A percentile compares a stretch with the other conserved stretches of the same genome.
Conservation (phyloP, 306 rosid species). For the Prunus armeniaca region DNA sequence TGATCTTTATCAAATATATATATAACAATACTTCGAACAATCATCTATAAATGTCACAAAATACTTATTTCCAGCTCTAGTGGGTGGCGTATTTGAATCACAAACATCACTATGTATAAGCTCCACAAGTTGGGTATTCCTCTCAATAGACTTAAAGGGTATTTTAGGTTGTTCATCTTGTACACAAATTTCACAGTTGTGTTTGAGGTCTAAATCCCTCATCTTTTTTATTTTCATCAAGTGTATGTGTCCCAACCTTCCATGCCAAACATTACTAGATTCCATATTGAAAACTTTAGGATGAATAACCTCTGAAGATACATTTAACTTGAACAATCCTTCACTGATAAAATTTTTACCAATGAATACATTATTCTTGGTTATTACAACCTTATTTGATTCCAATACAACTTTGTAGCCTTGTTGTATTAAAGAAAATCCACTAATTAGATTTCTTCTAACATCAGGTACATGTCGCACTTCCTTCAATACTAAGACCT, state of each 20-base stretch:
- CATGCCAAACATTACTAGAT: not conserved
- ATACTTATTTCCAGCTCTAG: not conserved
- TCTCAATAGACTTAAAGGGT: not conserved
- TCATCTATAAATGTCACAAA: conserved; percentile 1
- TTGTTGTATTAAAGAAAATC: not conserved
- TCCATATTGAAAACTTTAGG: conserved; percentile 1
- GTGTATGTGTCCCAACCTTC: not conserved
- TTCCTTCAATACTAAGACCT: not conserved
- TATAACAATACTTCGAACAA: not conserved
- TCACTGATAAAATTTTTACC: not conserved
- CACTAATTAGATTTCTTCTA: not conserved
- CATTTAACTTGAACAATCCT: not conserved
- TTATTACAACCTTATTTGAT: not conserved
- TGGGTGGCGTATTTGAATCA: not conserved
- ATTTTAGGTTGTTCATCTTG: not conserved
- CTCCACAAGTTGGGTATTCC: not conserved
- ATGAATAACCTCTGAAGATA: not conserved
- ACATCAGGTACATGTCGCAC: not conserved
- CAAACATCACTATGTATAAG: not conserved
- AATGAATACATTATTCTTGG: not conserved
- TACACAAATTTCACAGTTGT: not conserved
- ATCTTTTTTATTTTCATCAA: not conserved
- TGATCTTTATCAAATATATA: not conserved
- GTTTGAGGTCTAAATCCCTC: not conserved
- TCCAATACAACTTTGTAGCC: not conserved